These are phyloP conservation scores for Sordariomycetes sp. DNA, from an alignment of 2,329 filamentous ascomycete genomes.

Conservation along the genomic window DNA sequence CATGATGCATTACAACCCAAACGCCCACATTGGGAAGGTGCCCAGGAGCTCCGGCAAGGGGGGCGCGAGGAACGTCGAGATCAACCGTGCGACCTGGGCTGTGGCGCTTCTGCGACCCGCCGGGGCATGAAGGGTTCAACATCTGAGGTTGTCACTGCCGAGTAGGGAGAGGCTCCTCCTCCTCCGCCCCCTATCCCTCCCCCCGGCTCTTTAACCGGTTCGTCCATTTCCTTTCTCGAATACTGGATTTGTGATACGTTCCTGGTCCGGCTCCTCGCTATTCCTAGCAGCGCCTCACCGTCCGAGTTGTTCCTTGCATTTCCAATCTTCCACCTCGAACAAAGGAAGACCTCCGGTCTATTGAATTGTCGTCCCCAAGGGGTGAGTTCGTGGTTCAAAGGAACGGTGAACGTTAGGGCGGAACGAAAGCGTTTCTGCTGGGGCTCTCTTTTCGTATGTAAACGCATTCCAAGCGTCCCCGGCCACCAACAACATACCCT, in stretches of 20 bases:
- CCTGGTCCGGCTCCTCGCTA: background rate
- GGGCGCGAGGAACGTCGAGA: conserved; percentile 59
- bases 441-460: background rate
- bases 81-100: conserved; percentile 48
- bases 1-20: conserved; percentile 61
- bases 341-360: too few relatives aligned
- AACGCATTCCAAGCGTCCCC: background rate
- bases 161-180: too few relatives aligned
- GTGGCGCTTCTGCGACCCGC: conserved; percentile 39
- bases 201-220: too few relatives aligned
- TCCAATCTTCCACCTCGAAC: background rate
- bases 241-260: background rate
- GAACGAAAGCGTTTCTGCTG: background rate
- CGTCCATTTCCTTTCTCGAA: too few relatives aligned
- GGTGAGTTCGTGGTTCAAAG: too few relatives aligned
- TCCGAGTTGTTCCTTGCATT: background rate
- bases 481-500: background rate
- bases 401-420: too few relatives aligned
- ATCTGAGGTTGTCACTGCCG: conserved; percentile 21
- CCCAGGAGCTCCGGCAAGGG: conserved; percentile 16
- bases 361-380: too few relatives aligned
- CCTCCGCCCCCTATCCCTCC: too few relatives aligned
- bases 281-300: background rate
- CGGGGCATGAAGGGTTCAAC: conserved; percentile 38
- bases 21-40: conserved; percentile 31